Base-by-base conservation (phyloP, 2,329 filamentous ascomycete genomes). In the Cercospora beticola region DNA sequence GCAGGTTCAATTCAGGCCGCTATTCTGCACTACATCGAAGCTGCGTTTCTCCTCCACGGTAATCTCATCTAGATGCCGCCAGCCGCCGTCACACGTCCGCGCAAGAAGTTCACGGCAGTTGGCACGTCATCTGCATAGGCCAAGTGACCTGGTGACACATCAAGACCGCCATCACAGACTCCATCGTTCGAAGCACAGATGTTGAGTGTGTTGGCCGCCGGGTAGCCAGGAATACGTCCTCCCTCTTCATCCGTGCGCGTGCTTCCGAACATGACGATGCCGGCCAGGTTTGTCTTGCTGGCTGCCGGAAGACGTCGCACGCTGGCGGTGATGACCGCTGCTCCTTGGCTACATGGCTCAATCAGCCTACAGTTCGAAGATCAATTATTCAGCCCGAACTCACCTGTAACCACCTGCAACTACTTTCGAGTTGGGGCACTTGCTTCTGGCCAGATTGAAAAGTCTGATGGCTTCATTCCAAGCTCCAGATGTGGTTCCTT, bases 221-320 rank as follows among this genome's bases (percentile, higher is more conserved):
- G 78, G 64, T 77, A 81, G 59, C 70, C 72, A 1, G 73, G 70
- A 54, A 82, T 79, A 3, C 70, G 69, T n/a, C 79, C 78, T 31
- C 31, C 62, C 18, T 80, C 78, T 71, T 81, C 78, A 61, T 67
- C 57, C 61, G 81, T 81, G 63, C 74, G 73, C 2, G 80, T 81
- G 73, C 81, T 78, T 10, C 80, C 79, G 58, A 79, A 81, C 26
- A 80, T 73, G 30, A 80, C 79, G 4, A 78, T 72, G 14, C 79
- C 79, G 6, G 75, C 76, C 63, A 81, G 72, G n/a, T 75, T 73
- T 31, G 73, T 63, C 61, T 75, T 73, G 43, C 79, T 72, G 1
- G 70, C 68, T 18, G 70, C 49, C 8, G 70, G 68, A 4, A 79
- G 73, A 9, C 73, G 71, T 18, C 74, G 70, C 58, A 81, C 74